Conservation (phyloP, 2,329 filamentous ascomycete species). For the Fusarium sp. region DNA sequence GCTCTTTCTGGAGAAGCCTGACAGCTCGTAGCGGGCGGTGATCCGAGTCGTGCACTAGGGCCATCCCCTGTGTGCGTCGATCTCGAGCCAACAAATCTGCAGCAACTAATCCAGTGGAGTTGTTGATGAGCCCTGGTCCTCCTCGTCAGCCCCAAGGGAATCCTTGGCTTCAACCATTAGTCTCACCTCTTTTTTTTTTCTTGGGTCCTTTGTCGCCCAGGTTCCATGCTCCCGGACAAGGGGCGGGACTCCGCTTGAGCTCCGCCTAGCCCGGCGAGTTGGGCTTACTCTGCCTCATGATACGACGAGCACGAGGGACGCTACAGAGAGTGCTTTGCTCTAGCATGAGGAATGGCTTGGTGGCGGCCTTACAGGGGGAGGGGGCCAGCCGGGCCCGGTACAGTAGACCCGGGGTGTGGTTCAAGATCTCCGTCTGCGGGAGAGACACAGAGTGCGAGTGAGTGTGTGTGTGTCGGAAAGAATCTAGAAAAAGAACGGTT, state of each 20-base stretch:
- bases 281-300: slow-evolving; percentile 3
- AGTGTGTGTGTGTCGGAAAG: not conserved
- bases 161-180: not conserved
- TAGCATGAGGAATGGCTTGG: not conserved
- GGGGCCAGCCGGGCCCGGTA: not conserved
- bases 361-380: not conserved
- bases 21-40: slow-evolving; percentile 31
- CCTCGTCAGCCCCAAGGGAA: not conserved
- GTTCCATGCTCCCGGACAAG: slow-evolving; percentile 9
- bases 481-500: slow-evolving; percentile 3
- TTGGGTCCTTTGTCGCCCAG: not conserved
- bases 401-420: not conserved
- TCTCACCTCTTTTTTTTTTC: not conserved
- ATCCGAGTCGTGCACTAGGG: slow-evolving; percentile 37
- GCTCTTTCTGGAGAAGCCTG: slow-evolving; percentile 30
- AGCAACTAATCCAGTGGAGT: not conserved
- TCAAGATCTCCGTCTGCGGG: not conserved
- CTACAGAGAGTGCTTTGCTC: not conserved
- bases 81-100: slow-evolving; percentile 21
- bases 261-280: not conserved
- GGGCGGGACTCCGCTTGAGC: slow-evolving; percentile 3
- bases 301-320: not conserved
- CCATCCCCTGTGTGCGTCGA: slow-evolving; percentile 10
- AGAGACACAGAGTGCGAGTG: not conserved
- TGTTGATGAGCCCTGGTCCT: not conserved